Evolutionary conservation across 2,329 filamentous ascomycete species (phyloP).

Genomic region (Cordyceps farinosa): DNA sequence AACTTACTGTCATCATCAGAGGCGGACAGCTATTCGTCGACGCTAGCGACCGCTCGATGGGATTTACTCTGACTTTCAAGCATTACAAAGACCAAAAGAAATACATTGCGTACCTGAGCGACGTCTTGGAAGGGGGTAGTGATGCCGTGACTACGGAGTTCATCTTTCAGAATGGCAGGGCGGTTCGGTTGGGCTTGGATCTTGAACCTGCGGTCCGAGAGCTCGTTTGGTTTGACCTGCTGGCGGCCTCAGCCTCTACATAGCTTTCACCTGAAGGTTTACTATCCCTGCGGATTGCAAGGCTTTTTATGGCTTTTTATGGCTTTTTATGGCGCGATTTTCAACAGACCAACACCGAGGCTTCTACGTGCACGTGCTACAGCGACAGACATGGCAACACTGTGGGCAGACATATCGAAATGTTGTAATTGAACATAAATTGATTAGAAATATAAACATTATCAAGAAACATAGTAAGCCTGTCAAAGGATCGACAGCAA

Average conservation of each 20-base stretch:
- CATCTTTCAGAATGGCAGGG: not conserved
- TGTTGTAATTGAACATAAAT: not conserved
- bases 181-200: not conserved
- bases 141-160: not conserved
- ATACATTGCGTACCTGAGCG: not conserved
- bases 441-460: constrained; percentile 5
- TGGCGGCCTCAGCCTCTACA: not conserved
- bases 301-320: too few species aligned
- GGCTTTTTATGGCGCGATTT: too few species aligned
- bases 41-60: not conserved
- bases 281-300: too few species aligned
- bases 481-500: not conserved
- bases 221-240: constrained; percentile 22
- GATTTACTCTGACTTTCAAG: not conserved
- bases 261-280: too few species aligned
- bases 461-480: not conserved
- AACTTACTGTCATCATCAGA: constrained; percentile 21
- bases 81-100: not conserved
- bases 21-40: not conserved
- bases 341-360: too few species aligned
- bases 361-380: too few species aligned
- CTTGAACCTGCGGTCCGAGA: constrained; percentile 3
- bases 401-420: too few species aligned
- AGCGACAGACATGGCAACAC: too few species aligned
- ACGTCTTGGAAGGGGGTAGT: not conserved